These are phyloP conservation scores for Phalaenopsis hybrid DNA, from an alignment of 116 monocot species.

Conservation along the genomic window DNA sequence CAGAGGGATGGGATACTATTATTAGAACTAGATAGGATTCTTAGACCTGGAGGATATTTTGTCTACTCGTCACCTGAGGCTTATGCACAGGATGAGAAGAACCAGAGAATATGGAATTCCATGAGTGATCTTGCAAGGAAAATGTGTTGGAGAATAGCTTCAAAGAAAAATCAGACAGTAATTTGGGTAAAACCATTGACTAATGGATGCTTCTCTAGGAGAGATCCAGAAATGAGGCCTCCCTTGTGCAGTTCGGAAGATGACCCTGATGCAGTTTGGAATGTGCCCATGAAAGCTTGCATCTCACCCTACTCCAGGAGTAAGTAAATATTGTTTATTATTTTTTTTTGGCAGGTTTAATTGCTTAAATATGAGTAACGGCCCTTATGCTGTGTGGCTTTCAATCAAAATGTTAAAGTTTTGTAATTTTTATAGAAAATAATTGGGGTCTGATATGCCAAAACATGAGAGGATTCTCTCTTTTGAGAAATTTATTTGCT, in stretches of 20 bases:
- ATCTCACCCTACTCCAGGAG: constrained; percentile 61
- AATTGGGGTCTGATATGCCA: not conserved
- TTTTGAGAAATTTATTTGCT: not conserved
- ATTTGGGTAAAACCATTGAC: constrained; percentile 78
- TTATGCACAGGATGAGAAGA: constrained; percentile 68
- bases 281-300: constrained; percentile 73
- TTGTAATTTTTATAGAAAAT: not conserved
- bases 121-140: constrained; percentile 68
- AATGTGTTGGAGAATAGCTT: constrained; percentile 84
- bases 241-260: constrained; percentile 48
- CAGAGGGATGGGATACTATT: constrained; percentile 81
- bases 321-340: constrained; percentile 28
- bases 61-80: constrained; percentile 86
- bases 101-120: constrained; percentile 65
- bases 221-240: constrained; percentile 51
- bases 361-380: not conserved
- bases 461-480: not conserved
- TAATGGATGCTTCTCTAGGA: constrained; percentile 62
- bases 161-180: constrained; percentile 80
- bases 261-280: constrained; percentile 78
- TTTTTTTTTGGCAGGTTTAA: not conserved
- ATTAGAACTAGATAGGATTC: constrained; percentile 69
- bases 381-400: not conserved
- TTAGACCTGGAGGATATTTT: constrained; percentile 88
- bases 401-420: not conserved